Conservation (phyloP, 2,329 filamentous ascomycete species). For the Trichoderma brevicompactum region DNA sequence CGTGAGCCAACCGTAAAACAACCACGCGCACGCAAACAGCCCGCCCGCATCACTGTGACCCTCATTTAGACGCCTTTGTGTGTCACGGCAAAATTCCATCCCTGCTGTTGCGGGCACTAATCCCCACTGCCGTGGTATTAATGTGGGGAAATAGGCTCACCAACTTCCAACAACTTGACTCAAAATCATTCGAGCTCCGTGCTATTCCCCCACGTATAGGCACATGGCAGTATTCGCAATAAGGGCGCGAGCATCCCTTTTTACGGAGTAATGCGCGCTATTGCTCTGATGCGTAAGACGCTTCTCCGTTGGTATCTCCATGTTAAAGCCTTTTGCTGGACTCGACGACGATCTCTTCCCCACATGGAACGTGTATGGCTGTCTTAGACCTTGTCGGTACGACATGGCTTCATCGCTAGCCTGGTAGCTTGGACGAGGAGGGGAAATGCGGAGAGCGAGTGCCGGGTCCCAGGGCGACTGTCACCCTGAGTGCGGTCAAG, state of each 20-base stretch:
- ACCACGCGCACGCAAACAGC: not conserved
- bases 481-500: conserved; percentile 20
- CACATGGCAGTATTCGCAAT: not conserved
- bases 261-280: not conserved
- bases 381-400: conserved; percentile 1
- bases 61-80: not conserved
- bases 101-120: conserved; percentile 5
- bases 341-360: conserved; percentile 15
- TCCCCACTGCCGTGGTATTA: conserved; percentile 12
- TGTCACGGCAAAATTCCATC: conserved; percentile 4
- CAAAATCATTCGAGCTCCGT: not conserved
- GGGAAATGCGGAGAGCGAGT: conserved; percentile 22
- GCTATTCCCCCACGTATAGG: conserved; percentile 12
- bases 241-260: not conserved
- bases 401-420: conserved; percentile 10
- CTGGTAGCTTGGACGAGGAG: conserved; percentile 3
- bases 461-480: conserved; percentile 19
- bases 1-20: not conserved
- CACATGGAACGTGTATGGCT: conserved; percentile 21
- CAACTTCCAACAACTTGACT: conserved; percentile 17
- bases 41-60: conserved; percentile 21
- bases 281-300: conserved; percentile 6
- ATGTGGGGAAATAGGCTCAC: conserved; percentile 20
- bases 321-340: conserved; percentile 11
- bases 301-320: conserved; percentile 9